These are phyloP conservation scores for Hypoxylon trugodes DNA, from an alignment of 495 filamentous ascomycete species.

Conservation along the genomic window DNA sequence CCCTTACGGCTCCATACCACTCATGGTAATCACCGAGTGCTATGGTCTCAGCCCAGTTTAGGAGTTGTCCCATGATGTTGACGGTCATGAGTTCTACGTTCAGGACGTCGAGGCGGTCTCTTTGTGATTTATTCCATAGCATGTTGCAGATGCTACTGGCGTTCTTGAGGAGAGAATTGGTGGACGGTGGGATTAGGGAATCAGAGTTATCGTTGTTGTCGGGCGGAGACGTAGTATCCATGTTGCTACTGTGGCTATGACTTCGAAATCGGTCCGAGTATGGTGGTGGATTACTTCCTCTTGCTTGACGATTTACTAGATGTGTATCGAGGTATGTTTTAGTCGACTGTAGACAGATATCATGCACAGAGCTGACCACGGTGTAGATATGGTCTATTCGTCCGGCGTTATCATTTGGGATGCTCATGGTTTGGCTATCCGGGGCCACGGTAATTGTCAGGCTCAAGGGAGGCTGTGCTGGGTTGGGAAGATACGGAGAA, in stretches of 20 bases:
- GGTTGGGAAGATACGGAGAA: neutral
- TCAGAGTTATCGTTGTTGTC: neutral
- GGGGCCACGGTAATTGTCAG: neutral
- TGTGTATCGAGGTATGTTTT: conserved; percentile 41
- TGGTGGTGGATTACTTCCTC: neutral
- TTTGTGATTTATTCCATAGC: conserved; percentile 38
- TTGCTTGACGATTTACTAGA: conserved; percentile 23
- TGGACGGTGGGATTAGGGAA: neutral
- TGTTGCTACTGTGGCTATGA: neutral
- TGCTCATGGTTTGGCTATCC: conserved; percentile 1
- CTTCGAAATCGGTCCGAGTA: neutral
- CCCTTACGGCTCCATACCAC: conserved; percentile 16
- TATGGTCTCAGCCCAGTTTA: conserved; percentile 43
- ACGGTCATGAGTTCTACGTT: conserved; percentile 33
- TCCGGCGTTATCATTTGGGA: conserved; percentile 2
- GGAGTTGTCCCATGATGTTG: conserved; percentile 33
- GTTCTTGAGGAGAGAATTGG: conserved; percentile 42
- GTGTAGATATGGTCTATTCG: neutral
- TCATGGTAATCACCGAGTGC: conserved; percentile 29
- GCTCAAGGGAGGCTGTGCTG: neutral
- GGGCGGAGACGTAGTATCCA: neutral
- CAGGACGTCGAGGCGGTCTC: conserved; percentile 24
- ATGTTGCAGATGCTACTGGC: conserved; percentile 41
- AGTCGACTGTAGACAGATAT: conserved; percentile 36
- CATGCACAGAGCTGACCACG: conserved; percentile 19